Conservation (phyloP, 169 alveolate genomes). For the Plasmodium gallinaceum region DNA sequence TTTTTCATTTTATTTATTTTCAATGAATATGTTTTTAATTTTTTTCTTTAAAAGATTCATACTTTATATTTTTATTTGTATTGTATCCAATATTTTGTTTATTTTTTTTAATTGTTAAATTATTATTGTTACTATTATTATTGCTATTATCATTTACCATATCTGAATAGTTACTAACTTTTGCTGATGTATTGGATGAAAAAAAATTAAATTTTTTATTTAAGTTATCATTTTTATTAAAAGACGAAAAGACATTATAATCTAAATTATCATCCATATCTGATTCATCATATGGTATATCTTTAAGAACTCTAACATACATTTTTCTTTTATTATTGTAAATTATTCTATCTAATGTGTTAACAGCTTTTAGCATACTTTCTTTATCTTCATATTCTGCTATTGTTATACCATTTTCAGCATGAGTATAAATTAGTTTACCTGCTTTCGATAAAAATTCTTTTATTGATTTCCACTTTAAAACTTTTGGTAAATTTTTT, state of each 20-base stretch:
- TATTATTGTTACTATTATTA: no score
- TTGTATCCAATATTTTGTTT: no score
- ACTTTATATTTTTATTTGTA: no score
- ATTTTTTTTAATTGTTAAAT: no score
- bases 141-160: no score
- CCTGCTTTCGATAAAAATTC: conserved; percentile 28
- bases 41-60: no score
- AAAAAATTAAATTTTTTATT: no score
- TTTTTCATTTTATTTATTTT: no score
- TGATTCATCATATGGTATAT: conserved; percentile 23
- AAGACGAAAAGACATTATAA: neutral
- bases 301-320: conserved; percentile 28
- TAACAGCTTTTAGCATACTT: conserved; percentile 27
- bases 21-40: no score
- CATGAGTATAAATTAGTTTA: conserved; percentile 19
- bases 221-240: neutral
- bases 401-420: conserved; percentile 24
- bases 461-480: neutral
- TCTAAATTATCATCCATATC: conserved; percentile 6
- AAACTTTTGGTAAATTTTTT: conserved; percentile 14
- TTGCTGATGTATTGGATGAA: no score
- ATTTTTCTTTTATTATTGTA: conserved; percentile 8
- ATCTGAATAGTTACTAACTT: no score
- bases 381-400: conserved; percentile 35
- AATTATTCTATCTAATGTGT: conserved; percentile 19